Base-by-base conservation (phyloP, 768 basidiomycete genomes). In the Termitomyces sp. region DNA sequence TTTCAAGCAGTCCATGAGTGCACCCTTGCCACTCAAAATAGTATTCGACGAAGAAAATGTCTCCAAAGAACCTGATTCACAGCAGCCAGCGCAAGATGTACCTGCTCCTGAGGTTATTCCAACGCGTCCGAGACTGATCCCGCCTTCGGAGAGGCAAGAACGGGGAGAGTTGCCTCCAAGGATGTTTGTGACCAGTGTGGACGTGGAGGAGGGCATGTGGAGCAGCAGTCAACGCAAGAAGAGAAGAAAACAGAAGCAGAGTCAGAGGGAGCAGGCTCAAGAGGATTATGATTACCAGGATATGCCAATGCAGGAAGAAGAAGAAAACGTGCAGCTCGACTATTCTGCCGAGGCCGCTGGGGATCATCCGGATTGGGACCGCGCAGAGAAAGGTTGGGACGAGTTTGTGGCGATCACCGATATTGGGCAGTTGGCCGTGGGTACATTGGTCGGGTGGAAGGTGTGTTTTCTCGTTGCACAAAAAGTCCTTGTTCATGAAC, bases 141-240 rank as follows among this genome's bases (percentile, higher is more conserved):
- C 87, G 2, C 88, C 88, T 0, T 90, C 88, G 4, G 81, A 85
- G 64, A 79, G 82, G 46, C 70, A 80, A 51, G 76, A 73, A 31
- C 62, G 52, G 4, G 81, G 80, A 18, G 64, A 72, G 48, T 63
- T 90, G 8, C 88, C 88, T 0, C 64, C 73, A 4, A 84, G 86
- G 52, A 66, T 90, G 64, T 83, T 90, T 59, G 85, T 90, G 34
- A 89, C 88, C 3, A 85, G 83, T 61, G 75, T 90, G 2, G 86
- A 90, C 59, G 85, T 90, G 26, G 87, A 88, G 63, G 79, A 74
- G 26, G 79, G 74, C 1, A 58, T 76, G 64, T 75, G 72, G 70
- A 68, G 56, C 28, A 50, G 44, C 29, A 53, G 54, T 51, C 54
- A 59, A 20, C 60, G 64, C 37, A 74, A 72, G 57, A 70, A 71